These are phyloP conservation scores for Ceratocystis alfenasii DNA, from an alignment of 2,329 filamentous ascomycete species.

Conservation along the genomic window DNA sequence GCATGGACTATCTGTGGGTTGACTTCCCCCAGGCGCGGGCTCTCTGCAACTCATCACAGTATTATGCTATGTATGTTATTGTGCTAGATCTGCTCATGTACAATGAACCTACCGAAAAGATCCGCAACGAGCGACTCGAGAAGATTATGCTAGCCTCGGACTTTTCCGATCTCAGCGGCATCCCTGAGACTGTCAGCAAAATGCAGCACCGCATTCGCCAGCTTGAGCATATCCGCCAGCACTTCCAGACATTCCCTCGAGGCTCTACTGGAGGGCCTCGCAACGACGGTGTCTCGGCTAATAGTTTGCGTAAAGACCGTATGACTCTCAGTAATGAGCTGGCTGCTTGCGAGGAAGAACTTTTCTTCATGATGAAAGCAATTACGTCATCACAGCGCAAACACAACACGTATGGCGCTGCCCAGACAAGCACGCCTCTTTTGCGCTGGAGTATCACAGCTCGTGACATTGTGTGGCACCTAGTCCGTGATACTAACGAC, in stretches of 20 bases:
- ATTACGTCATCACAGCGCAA: constrained; percentile 93
- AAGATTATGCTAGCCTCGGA: constrained; percentile 99
- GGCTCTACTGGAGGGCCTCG: constrained; percentile 34
- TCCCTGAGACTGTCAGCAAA: constrained; percentile 81
- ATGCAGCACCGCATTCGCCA: constrained; percentile 88
- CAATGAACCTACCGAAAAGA: constrained; percentile 92
- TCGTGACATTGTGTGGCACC: constrained; percentile 91
- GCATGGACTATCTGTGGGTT: constrained; percentile 94
- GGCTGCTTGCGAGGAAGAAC: constrained; percentile 79
- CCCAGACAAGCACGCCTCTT: constrained; percentile 51
- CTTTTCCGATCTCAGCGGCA: constrained; percentile 90
- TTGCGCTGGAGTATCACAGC: constrained; percentile 90
- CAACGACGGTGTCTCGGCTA: background rate
- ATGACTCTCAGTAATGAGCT: constrained; percentile 82
- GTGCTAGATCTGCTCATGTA: constrained; percentile 92
- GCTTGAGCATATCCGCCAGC: constrained; percentile 87
- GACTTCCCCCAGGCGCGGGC: constrained; percentile 89
- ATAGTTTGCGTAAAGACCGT: constrained; percentile 62
- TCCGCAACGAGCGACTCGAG: constrained; percentile 84
- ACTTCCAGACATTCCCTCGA: constrained; percentile 85
- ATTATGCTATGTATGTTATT: constrained; percentile 97
- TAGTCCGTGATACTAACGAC: constrained; percentile 75
- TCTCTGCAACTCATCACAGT: constrained; percentile 94
- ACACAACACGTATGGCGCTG: constrained; percentile 43
- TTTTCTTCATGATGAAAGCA: constrained; percentile 99